Base-by-base conservation (phyloP, 176 grass and related monocot genomes). In the Musa troglodytarum region DNA sequence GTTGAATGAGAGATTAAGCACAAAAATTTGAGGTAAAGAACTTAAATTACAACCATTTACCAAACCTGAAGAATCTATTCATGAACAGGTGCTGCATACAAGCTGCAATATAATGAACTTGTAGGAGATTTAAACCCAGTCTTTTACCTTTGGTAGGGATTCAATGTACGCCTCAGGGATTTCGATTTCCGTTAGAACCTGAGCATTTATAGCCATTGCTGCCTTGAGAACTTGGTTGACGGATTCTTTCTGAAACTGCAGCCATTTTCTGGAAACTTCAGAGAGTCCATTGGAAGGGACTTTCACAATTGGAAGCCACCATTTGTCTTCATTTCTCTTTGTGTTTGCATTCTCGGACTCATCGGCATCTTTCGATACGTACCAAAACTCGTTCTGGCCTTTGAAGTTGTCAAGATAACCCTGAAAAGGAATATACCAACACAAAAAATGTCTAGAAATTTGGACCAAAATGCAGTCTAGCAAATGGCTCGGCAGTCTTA, bases 181-280 rank as follows among this genome's bases (percentile, higher is more conserved):
- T 22, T 72, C 70, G 51, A 72, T 72, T 72, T 72, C 70, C 49
- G 24, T 72, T 13, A 72, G 70, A 53, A 72, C 51, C 50, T 72
- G 70, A 72, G 70, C 70, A 53, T 72, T 72, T 53, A 72, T 72
- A 25, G 50, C 70, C 70, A 72, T 72, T 12, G 70, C 70, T 72
- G 70, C 70, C 51, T 72, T 72, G 50, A 72, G 70, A 53, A 72
- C 50, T 72, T 72, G 70, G 19, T 72, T 72, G 5, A 72, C 3
- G 0, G 50, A 72, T 53, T 72, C 50, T 53, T 72, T 72, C 52
- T 72, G 70, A 53, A 53, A 72, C 17, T 23, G 16, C 49, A 72
- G 22, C 70, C 70, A 72, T 23, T 23, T 72, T 53, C 20, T 52
- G 70, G n/a, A 53, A 53, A 16, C 2, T 22, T 72, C 70, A 72